These are phyloP conservation scores for Globisporangium nagaii DNA, from an alignment of 352 stramenopile species.

Conservation along the genomic window DNA sequence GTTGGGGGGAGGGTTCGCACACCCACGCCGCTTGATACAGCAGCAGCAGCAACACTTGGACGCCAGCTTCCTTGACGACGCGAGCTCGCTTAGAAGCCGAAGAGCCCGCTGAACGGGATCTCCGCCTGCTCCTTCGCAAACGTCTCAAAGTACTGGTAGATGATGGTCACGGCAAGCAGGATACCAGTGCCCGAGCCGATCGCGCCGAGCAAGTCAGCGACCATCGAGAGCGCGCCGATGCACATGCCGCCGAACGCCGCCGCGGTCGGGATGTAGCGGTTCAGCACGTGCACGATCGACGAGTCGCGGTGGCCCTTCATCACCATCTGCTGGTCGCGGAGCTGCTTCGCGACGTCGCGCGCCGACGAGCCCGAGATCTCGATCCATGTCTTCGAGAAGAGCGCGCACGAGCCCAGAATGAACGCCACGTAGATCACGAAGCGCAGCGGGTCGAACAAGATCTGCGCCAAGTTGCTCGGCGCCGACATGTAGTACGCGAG, in stretches of 20 bases:
- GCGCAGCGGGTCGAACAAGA: slow-evolving; percentile 98
- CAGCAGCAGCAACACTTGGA: no score
- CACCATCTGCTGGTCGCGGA: slow-evolving; percentile 98
- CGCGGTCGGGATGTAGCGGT: slow-evolving; percentile 99
- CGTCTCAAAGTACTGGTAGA: slow-evolving; percentile 99
- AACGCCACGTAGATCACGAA: slow-evolving; percentile 99
- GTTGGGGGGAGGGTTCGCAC: no score
- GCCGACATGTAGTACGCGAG: slow-evolving; percentile 98
- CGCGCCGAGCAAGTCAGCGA: slow-evolving; percentile 97
- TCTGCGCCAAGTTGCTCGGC: slow-evolving; percentile 93
- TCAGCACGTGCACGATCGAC: slow-evolving; percentile 97
- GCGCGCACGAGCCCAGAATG: slow-evolving; percentile 97
- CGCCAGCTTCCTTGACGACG: neutral
- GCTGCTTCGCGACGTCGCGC: slow-evolving; percentile 98
- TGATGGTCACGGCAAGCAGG: slow-evolving; percentile 98
- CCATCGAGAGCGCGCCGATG: slow-evolving; percentile 98
- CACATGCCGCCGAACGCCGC: slow-evolving; percentile 99
- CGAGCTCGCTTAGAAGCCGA: slow-evolving; percentile 64
- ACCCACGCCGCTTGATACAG: no score
- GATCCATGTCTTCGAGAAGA: slow-evolving; percentile 99
- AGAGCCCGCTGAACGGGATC: slow-evolving; percentile 71
- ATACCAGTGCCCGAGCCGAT: slow-evolving; percentile 99
- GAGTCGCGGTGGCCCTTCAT: slow-evolving; percentile 99
- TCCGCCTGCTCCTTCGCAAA: slow-evolving; percentile 93
- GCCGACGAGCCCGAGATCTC: slow-evolving; percentile 97